Evolutionary conservation across 768 basidiomycete species (phyloP).

Genomic region (Tricholomella constricta): DNA sequence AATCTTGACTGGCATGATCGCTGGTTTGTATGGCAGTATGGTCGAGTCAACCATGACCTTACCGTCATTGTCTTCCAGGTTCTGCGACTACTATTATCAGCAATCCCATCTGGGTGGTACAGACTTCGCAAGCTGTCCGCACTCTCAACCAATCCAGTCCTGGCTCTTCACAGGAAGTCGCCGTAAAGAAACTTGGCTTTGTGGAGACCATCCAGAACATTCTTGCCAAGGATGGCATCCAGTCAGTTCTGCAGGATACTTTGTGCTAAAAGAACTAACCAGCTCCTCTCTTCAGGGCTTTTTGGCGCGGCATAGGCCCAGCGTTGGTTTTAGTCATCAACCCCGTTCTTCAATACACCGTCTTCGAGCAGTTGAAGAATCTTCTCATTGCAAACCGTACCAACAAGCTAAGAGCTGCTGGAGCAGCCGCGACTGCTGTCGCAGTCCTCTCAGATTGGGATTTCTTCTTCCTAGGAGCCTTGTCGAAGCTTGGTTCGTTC

Average conservation of each 20-base stretch:
- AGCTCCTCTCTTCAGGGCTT: conserved; percentile 45
- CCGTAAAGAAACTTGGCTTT: conserved; percentile 57
- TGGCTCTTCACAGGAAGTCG: conserved; percentile 26
- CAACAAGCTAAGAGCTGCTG: conserved; percentile 49
- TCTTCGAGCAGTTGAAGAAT: conserved; percentile 96
- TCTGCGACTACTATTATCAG: conserved; percentile 85
- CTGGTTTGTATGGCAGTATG: conserved; percentile 50
- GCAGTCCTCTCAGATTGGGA: conserved; percentile 79
- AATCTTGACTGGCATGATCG: conserved; percentile 84
- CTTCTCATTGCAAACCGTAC: conserved; percentile 65
- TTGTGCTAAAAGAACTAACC: not conserved
- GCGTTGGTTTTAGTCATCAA: conserved; percentile 94
- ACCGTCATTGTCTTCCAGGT: conserved; percentile 45
- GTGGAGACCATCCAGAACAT: conserved; percentile 70
- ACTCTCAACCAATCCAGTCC: conserved; percentile 42
- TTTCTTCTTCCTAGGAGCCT: conserved; percentile 92
- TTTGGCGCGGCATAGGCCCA: conserved; percentile 93
- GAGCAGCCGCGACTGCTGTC: conserved; percentile 41
- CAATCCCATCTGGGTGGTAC: conserved; percentile 97
- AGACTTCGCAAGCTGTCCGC: conserved; percentile 83
- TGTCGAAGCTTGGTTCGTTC: conserved; percentile 80
- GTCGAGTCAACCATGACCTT: not conserved
- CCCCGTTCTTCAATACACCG: conserved; percentile 92
- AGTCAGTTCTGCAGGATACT: conserved; percentile 27
- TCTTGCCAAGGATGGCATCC: conserved; percentile 67